phyloP scores from a whole-genome alignment of 1,139 yeast species.

The Hansenula sp. region DNA sequence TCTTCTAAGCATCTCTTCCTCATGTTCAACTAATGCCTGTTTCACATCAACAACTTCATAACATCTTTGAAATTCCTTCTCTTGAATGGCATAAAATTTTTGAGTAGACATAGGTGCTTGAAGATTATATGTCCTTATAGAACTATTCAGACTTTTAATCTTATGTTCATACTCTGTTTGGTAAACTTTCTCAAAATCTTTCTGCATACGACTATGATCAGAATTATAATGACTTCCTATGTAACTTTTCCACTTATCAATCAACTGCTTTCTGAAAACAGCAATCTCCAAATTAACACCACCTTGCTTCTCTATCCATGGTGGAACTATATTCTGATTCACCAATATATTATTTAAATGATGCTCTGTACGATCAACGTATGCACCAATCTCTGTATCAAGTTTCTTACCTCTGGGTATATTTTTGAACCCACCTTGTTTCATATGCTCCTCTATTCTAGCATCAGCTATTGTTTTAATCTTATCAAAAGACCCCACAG shows the following conservation, averaged over 20 bases:
- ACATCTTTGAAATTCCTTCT: constrained; percentile 44
- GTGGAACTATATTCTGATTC: constrained; percentile 76
- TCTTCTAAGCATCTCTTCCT: background rate
- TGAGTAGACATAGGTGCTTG: constrained; percentile 80
- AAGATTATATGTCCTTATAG: constrained; percentile 67
- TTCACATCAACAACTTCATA: constrained; percentile 27
- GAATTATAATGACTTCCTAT: constrained; percentile 15
- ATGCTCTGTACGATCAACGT: constrained; percentile 55
- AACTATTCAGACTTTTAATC: constrained; percentile 48
- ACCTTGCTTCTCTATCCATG: constrained; percentile 83
- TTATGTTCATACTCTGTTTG: constrained; percentile 22
- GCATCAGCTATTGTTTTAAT: constrained; percentile 69
- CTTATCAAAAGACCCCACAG: constrained; percentile 39
- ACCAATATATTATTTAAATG: constrained; percentile 70
- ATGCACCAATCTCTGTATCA: constrained; percentile 38
- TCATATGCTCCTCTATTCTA: constrained; percentile 67
- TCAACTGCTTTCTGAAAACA: constrained; percentile 41
- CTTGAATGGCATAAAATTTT: constrained; percentile 52
- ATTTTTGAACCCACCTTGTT: constrained; percentile 63
- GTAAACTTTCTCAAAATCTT: constrained; percentile 14
- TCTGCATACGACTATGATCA: constrained; percentile 12
- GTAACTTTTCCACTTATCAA: constrained; percentile 33
- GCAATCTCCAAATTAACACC: constrained; percentile 44
- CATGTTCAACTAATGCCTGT: constrained; percentile 4
- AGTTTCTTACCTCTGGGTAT: constrained; percentile 66